Evolutionary conservation across 306 rosid genomes (phyloP), one percentile per base, ranked within the genome.

Genomic region (Astragalus glycyphyllos): DNA sequence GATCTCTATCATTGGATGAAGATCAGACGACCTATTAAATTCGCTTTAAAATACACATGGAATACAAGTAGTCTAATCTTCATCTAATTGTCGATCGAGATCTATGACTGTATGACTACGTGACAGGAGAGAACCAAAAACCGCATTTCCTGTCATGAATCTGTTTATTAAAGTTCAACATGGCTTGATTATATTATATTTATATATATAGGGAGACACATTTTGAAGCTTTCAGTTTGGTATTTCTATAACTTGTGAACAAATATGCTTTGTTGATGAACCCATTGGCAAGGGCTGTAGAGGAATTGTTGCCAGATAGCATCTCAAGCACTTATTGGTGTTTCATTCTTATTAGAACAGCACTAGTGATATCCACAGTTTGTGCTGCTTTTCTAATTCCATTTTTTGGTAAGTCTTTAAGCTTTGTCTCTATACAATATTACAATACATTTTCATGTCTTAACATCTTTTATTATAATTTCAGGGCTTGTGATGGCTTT

Each of bases 401-500:
- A 17, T 87, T 92, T 79, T 87, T 92, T 10, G 98, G 96, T 92
- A 81, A 75, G 75, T 53, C 11, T 66, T 66, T 26, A 42, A 20
- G 20, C 15, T 81, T 59, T 20, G 35, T 42, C 63, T 79, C 12
- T 35, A 69, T n/a, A n/a, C n/a, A n/a, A n/a, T n/a, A n/a, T n/a
- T 54, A 13, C 47, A n/a, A 32, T 54, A 49, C 65, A 44, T 57
- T 75, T 65, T 34, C 35, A 32, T 71, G 68, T 32, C 38, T 42
- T 55, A 29, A 49, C 46, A 23, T 53, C n/a, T 6, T 75, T 57
- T 71, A 54, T 55, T 65, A n/a, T 65, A 44, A 54, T 79, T 78
- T 80, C 92, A 87, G 96, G 96, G 68, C 89, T 87, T 61, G 80
- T 87, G 77, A 90, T 90, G 96, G 85, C 93, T 67, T 85, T 90